Evolutionary conservation across 352 stramenopile genomes (phyloP).

Genomic region (Globisporangium apiculatum): DNA sequence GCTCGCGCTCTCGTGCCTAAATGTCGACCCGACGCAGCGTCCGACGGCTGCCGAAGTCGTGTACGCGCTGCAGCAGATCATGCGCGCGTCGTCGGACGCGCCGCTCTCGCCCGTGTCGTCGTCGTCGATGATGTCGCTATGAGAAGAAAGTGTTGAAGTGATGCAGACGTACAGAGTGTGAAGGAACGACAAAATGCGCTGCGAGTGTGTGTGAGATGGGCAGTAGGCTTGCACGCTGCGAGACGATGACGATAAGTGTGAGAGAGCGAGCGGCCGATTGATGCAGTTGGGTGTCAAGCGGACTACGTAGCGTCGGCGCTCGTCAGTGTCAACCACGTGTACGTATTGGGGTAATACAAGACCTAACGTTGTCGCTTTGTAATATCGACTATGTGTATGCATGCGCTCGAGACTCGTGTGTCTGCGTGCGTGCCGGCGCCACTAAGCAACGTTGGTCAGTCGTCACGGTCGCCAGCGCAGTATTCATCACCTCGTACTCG

Average conservation of each 20-base stretch:
- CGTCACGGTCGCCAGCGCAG: too few relatives aligned
- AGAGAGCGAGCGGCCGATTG: too few relatives aligned
- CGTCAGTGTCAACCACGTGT: too few relatives aligned
- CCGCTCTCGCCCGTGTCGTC: slow-evolving; percentile 15
- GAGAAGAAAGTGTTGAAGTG: neutral
- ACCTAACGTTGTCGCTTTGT: too few relatives aligned
- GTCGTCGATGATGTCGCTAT: slow-evolving; percentile 16
- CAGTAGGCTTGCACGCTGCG: neutral
- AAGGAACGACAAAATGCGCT: neutral
- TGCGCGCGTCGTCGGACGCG: slow-evolving; percentile 13
- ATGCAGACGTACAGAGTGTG: neutral
- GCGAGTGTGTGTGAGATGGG: neutral
- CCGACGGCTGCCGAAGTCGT: slow-evolving; percentile 49
- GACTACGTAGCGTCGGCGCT: too few relatives aligned
- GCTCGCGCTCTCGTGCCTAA: slow-evolving; percentile 40
- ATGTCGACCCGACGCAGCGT: slow-evolving; percentile 46
- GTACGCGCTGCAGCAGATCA: slow-evolving; percentile 51
- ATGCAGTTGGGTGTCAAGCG: too few relatives aligned
- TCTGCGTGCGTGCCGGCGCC: too few relatives aligned
- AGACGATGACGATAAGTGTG: neutral
- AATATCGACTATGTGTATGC: too few relatives aligned
- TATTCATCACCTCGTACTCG: too few relatives aligned
- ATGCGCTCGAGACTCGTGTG: too few relatives aligned
- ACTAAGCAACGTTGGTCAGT: too few relatives aligned
- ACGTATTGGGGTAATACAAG: too few relatives aligned